Evolutionary conservation across 176 grass and related monocot genomes (phyloP).

Genomic region (Hordeum vulgare): MorexV3_pseudomolecules_assembly NC_058521.1:585510172-585510671

Average conservation of each 20-base stretch:
- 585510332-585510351: conserved; percentile 23
- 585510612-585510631: not conserved
- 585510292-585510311: not conserved
- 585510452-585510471: no score
- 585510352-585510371: not conserved
- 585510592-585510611: not conserved
- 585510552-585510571: no score
- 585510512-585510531: no score
- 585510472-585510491: no score
- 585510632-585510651: not conserved
- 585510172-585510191: conserved; percentile 28
- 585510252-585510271: not conserved
- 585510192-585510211: conserved; percentile 2
- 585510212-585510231: conserved; percentile 35
- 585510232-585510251: not conserved
- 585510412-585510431: no score
- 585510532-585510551: no score
- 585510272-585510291: not conserved
- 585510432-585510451: no score
- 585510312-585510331: conserved; percentile 7
- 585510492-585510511: no score
- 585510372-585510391: no score
- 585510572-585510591: no score
- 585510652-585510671: not conserved
- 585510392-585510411: no score